Base-by-base conservation (phyloP, 495 filamentous ascomycete species). In the Monascus purpureus region DNA sequence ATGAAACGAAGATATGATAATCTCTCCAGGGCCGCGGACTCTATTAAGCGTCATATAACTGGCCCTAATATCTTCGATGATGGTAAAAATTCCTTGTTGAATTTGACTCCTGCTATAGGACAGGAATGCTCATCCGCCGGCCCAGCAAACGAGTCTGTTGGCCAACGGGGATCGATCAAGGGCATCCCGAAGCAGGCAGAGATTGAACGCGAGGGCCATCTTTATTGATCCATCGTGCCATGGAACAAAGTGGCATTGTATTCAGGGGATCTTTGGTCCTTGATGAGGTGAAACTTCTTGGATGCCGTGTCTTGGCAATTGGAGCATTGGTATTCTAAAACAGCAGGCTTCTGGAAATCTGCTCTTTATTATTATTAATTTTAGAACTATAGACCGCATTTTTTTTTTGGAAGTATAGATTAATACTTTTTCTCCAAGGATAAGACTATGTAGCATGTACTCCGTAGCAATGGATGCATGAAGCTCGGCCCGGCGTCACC, bases 151-250 rank as follows among this genome's bases (percentile, higher is more conserved):
- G 49, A 47, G 17, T 55, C 50, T 24, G 57, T 57, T 23, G 40
- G 49, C 17, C 54, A 57, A 26, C 40, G 41, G 25, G 51, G 52
- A 16, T 46, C 53, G 14, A 69, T 69, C 39, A 60, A 48, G 43
- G 67, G 67, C 0, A 67, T 70, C 36, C 63, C 67, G 1, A 47
- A 57, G 27, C 47, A 50, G 17, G 63, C 67, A 9, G 47, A 63
- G 28, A 41, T 68, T 39, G 59, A 49, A 12, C 50, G 49, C 6
- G 61, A 65, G 33, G 43, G 49, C 12, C 61, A 65, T 42, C 61
- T 65, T 18, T 62, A 62, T 42, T 51, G 39, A 47, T n/a, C n/a
- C n/a, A n/a, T n/a, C n/a, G n/a, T n/a, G n/a, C n/a, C n/a, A n/a
- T n/a, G n/a, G n/a, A 49, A 31, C 36, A 17, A 27, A 14, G 41